These are phyloP conservation scores for Penicillium sp. DNA, from an alignment of 2,329 filamentous ascomycete genomes.

Conservation along the genomic window DNA sequence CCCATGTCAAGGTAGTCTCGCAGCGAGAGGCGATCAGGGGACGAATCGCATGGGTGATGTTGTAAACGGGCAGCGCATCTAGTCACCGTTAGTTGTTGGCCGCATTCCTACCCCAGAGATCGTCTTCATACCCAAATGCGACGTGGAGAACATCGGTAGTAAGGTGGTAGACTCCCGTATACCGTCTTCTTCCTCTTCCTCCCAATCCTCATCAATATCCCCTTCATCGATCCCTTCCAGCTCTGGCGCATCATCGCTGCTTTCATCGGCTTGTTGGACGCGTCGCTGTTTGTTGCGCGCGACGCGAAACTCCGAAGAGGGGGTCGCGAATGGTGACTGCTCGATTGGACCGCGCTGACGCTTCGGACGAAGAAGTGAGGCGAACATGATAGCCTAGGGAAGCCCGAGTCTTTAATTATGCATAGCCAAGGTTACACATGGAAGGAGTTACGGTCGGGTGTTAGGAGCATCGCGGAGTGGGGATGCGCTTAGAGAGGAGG, in stretches of 20 bases:
- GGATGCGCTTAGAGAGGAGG: not conserved
- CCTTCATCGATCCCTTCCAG: constrained; percentile 39
- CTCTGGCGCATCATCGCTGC: constrained; percentile 17
- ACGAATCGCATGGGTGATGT: constrained; percentile 83
- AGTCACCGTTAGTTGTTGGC: constrained; percentile 8
- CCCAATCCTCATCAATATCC: constrained; percentile 37
- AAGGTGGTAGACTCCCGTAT: constrained; percentile 50
- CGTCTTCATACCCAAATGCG: constrained; percentile 62
- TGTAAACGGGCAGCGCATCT: constrained; percentile 87
- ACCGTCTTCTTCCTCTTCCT: constrained; percentile 44
- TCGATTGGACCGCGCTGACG: constrained; percentile 17
- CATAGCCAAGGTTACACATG: constrained; percentile 6
- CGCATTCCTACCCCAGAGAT: not conserved
- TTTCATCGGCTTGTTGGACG: constrained; percentile 8
- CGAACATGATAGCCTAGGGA: constrained; percentile 17
- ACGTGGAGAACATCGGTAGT: constrained; percentile 75
- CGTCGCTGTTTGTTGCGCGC: constrained; percentile 11
- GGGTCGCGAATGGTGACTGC: constrained; percentile 16
- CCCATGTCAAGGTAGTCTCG: constrained; percentile 90
- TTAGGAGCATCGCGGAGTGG: constrained; percentile 9
- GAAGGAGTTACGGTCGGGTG: not conserved
- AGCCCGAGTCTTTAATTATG: constrained; percentile 9
- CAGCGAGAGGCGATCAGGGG: constrained; percentile 78
- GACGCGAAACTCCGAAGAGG: constrained; percentile 18
- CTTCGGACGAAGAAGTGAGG: constrained; percentile 24